A percentile compares a stretch with the other conserved stretches of the same genome.
Evolutionary conservation across 1,139 yeast genomes (phyloP).

Genomic region (Nakaseomyces delphensis): DNA sequence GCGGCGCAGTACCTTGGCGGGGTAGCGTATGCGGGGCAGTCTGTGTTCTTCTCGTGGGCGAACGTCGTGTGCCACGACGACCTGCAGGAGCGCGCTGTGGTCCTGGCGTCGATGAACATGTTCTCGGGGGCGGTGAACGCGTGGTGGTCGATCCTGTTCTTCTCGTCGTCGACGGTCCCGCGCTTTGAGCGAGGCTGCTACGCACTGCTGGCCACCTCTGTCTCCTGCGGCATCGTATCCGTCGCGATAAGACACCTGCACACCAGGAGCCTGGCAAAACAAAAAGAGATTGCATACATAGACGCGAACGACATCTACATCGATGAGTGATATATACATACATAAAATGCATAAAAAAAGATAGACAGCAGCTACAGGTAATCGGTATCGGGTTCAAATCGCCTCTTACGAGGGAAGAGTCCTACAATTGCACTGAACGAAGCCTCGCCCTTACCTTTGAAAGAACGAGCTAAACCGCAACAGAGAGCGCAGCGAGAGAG

Average conservation of each 20-base stretch:
- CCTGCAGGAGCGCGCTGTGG: conserved; percentile 49
- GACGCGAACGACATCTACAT: conserved; percentile 23
- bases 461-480: conserved; percentile 19
- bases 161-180: conserved; percentile 44
- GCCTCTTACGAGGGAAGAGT: conserved; percentile 13
- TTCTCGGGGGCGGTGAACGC: conserved; percentile 54
- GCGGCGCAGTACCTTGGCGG: conserved; percentile 50
- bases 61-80: conserved; percentile 46
- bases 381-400: conserved; percentile 33
- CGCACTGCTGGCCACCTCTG: conserved; percentile 47
- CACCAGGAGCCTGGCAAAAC: conserved; percentile 30
- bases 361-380: conserved; percentile 19
- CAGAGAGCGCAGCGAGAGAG: not conserved
- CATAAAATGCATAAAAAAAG: conserved; percentile 13
- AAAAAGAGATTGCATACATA: conserved; percentile 18
- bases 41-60: conserved; percentile 54
- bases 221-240: conserved; percentile 33
- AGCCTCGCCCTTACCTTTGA: conserved; percentile 20
- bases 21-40: conserved; percentile 47
- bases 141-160: conserved; percentile 53
- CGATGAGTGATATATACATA: conserved; percentile 9
- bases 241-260: conserved; percentile 34
- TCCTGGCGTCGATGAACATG: conserved; percentile 56
- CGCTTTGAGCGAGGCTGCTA: conserved; percentile 44
- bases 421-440: conserved; percentile 34